Conservation (phyloP, 306 rosid genomes). For the Rosa lucieae region DNA sequence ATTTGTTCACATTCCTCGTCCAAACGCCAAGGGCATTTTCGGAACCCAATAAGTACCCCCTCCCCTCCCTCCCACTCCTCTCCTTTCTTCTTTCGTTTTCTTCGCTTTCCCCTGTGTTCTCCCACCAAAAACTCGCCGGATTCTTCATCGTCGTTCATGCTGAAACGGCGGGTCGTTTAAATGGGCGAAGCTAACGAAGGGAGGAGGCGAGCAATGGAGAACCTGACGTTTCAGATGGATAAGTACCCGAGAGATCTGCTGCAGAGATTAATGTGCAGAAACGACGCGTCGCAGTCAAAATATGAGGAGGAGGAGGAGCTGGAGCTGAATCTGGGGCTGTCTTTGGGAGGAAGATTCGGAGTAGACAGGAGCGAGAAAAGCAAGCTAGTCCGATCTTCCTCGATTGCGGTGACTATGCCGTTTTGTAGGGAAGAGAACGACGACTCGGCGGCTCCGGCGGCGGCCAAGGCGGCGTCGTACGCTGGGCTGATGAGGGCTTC, state of each 20-base stretch:
- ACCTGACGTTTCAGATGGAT: constrained; percentile 38
- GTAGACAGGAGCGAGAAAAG: constrained; percentile 56
- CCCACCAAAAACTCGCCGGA: not conserved
- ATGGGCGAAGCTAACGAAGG: constrained; percentile 57
- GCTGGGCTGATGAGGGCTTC: constrained; percentile 54
- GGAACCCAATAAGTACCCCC: constrained; percentile 23
- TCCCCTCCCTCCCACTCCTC: not conserved
- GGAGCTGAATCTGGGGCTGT: constrained; percentile 85
- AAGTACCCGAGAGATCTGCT: constrained; percentile 83
- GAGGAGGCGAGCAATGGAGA: constrained; percentile 42
- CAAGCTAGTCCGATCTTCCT: constrained; percentile 71
- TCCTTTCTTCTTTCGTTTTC: not conserved
- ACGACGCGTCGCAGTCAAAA: constrained; percentile 26
- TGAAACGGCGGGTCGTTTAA: not conserved
- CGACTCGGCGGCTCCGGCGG: constrained; percentile 25
- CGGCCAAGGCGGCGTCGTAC: constrained; percentile 25
- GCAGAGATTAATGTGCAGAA: constrained; percentile 49
- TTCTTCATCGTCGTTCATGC: not conserved
- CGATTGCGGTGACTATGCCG: constrained; percentile 72
- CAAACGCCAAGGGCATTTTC: constrained; percentile 44
- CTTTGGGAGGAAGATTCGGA: constrained; percentile 90
- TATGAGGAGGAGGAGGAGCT: constrained; percentile 35
- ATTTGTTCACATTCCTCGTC: constrained; percentile 45
- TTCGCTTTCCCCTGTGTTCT: not conserved
- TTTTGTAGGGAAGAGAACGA: constrained; percentile 37